Conservation (phyloP, 1,284 basidiomycete genomes). For the Cryptococcus amylolentus region DNA sequence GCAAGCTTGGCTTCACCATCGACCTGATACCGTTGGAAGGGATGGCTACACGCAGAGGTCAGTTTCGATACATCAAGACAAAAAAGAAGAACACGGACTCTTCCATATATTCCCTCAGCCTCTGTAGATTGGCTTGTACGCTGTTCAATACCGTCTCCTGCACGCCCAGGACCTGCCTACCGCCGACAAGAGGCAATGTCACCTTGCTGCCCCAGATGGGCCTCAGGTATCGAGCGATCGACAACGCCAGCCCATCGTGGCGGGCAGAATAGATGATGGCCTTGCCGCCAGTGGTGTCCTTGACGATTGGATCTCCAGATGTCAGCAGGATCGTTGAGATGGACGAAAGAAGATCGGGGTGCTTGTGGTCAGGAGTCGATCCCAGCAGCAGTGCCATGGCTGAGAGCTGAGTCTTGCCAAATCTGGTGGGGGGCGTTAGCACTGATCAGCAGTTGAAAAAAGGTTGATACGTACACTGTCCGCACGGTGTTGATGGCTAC, state of each 20-base stretch:
- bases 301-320: slow-evolving; percentile 28
- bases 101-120: slow-evolving; percentile 67
- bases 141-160: slow-evolving; percentile 62
- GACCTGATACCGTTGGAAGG: slow-evolving; percentile 40
- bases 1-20: slow-evolving; percentile 43
- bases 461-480: slow-evolving; percentile 13
- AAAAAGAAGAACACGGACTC: slow-evolving; percentile 27
- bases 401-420: slow-evolving; percentile 37
- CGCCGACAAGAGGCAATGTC: slow-evolving; percentile 49
- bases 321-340: slow-evolving; percentile 31
- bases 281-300: slow-evolving; percentile 24
- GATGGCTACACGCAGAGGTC: slow-evolving; percentile 21
- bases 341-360: slow-evolving; percentile 28
- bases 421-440: slow-evolving; percentile 14
- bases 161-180: slow-evolving; percentile 44
- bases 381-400: slow-evolving; percentile 42
- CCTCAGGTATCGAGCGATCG: slow-evolving; percentile 77
- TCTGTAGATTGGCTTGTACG: slow-evolving; percentile 73
- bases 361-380: slow-evolving; percentile 18
- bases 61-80: not conserved
- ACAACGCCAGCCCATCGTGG: slow-evolving; percentile 83
- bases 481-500: slow-evolving; percentile 21
- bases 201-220: slow-evolving; percentile 84
- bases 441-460: not conserved
- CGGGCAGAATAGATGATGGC: slow-evolving; percentile 73